Evolutionary conservation across 192 early-diverging fungal species (phyloP).

Genomic region (Anaeromyces robustus): DNA sequence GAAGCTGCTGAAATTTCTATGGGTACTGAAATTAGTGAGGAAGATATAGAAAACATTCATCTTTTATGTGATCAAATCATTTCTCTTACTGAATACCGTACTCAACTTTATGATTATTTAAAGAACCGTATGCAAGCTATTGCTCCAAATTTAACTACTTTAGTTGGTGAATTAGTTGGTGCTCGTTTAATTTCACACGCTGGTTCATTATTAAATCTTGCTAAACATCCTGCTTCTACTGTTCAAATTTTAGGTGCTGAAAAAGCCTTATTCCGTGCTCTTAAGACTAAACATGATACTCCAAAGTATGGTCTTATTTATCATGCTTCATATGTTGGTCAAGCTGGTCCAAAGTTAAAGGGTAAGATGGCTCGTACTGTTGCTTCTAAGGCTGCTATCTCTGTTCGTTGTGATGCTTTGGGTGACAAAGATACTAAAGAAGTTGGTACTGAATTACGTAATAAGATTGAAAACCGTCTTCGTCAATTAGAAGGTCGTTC

Average conservation of each 20-base stretch:
- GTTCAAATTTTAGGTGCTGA: conserved; percentile 99
- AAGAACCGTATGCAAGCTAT: conserved; percentile 91
- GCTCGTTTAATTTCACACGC: conserved; percentile 96
- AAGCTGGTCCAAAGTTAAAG: conserved; percentile 65
- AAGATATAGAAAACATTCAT: conserved; percentile 92
- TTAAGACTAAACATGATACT: conserved; percentile 4
- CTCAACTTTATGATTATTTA: conserved; percentile 90
- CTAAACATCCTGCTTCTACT: conserved; percentile 95
- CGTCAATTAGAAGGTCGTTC: conserved; percentile 75
- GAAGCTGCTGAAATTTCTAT: conserved; percentile 96
- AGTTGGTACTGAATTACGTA: conserved; percentile 69
- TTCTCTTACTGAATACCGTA: conserved; percentile 83
- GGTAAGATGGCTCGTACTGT: conserved; percentile 94
- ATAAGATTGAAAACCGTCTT: conserved; percentile 75
- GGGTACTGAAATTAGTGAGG: conserved; percentile 94
- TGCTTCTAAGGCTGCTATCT: conserved; percentile 79
- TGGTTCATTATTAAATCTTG: conserved; percentile 87
- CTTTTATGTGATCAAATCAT: conserved; percentile 93
- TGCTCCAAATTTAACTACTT: conserved; percentile 74
- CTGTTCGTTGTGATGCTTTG: conserved; percentile 83
- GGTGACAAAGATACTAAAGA: conserved; percentile 60
- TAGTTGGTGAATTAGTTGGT: conserved; percentile 97
- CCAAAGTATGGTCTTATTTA: conserved; percentile 4
- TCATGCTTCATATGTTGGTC: neutral
- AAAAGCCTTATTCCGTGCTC: conserved; percentile 90